phyloP scores from a whole-genome alignment of 2,329 filamentous ascomycete species.

The Sclerotinia subarctica region DNA sequence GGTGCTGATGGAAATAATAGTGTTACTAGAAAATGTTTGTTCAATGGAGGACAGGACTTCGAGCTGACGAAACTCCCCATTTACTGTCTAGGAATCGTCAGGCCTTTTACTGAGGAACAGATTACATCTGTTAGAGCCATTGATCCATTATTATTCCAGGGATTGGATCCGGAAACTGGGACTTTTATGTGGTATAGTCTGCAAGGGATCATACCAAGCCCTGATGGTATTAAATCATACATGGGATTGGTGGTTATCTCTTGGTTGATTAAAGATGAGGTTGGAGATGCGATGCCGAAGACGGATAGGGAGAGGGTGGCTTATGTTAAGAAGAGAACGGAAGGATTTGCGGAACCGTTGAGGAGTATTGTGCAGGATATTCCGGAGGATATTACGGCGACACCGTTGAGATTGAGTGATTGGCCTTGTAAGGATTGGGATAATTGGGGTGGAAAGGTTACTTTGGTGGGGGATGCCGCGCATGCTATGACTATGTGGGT shows the following conservation, averaged over 20 bases:
- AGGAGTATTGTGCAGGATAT: conserved; percentile 44
- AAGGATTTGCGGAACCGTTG: conserved; percentile 44
- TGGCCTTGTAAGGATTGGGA: conserved; percentile 39
- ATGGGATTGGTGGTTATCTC: conserved; percentile 47
- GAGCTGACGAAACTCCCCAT: conserved; percentile 41
- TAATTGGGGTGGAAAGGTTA: conserved; percentile 35
- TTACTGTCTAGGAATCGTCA: conserved; percentile 41
- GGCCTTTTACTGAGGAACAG: conserved; percentile 42
- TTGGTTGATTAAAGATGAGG: conserved; percentile 42
- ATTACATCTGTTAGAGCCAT: conserved; percentile 44
- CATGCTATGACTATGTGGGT: conserved; percentile 39
- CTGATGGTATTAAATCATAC: conserved; percentile 41
- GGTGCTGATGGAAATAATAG: conserved; percentile 43
- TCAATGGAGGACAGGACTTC: conserved; percentile 38
- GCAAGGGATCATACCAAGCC: conserved; percentile 41
- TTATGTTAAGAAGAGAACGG: conserved; percentile 42
- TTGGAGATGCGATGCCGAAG: conserved; percentile 39
- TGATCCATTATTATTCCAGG: conserved; percentile 55
- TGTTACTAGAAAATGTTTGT: conserved; percentile 27
- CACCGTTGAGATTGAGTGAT: conserved; percentile 34
- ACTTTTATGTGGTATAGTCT: conserved; percentile 51
- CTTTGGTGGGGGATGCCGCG: conserved; percentile 38
- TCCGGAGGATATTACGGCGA: conserved; percentile 42
- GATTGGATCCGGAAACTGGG: conserved; percentile 49
- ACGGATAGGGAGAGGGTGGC: conserved; percentile 39